These are phyloP conservation scores for Saraca asoca DNA, from an alignment of 331 rosid species.

Conservation along the genomic window DNA sequence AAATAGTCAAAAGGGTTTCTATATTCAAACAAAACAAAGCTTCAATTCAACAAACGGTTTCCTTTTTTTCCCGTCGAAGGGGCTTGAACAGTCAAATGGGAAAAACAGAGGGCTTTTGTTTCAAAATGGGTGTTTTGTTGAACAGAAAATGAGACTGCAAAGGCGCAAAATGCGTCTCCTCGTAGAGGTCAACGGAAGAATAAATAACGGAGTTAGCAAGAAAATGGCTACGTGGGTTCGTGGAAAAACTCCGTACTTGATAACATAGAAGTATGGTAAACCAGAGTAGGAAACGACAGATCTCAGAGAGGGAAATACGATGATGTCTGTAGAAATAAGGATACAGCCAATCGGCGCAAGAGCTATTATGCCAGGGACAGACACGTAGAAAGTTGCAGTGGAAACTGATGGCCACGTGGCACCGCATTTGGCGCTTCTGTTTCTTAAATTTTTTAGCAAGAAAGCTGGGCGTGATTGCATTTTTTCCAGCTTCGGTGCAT, in stretches of 20 bases:
- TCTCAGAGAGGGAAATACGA: slow-evolving; percentile 20
- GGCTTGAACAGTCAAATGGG: slow-evolving; percentile 25
- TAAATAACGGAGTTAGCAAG: slow-evolving; percentile 30
- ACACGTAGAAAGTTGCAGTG: slow-evolving; percentile 19
- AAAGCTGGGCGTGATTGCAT: no score
- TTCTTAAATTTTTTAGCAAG: neutral
- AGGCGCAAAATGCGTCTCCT: slow-evolving; percentile 9
- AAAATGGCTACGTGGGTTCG: slow-evolving; percentile 25
- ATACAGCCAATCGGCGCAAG: slow-evolving; percentile 31
- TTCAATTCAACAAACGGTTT: slow-evolving; percentile 29
- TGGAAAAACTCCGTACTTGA: neutral
- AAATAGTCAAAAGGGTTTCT: slow-evolving; percentile 11
- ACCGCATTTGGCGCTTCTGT: neutral
- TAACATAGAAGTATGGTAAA: neutral
- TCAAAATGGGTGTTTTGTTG: neutral
- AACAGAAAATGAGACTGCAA: slow-evolving; percentile 7
- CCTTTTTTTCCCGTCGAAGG: slow-evolving; percentile 24
- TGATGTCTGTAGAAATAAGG: slow-evolving; percentile 22
- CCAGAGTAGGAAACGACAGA: slow-evolving; percentile 9
- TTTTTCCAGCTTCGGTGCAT: no score
- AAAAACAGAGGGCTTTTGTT: slow-evolving; percentile 3
- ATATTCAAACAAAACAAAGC: slow-evolving; percentile 2
- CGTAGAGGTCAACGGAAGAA: slow-evolving; percentile 9
- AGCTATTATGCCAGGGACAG: slow-evolving; percentile 15
- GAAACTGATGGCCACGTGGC: slow-evolving; percentile 38